These are phyloP conservation scores for Candida sp. DNA, from an alignment of 1,139 yeast species.

Conservation along the genomic window DNA sequence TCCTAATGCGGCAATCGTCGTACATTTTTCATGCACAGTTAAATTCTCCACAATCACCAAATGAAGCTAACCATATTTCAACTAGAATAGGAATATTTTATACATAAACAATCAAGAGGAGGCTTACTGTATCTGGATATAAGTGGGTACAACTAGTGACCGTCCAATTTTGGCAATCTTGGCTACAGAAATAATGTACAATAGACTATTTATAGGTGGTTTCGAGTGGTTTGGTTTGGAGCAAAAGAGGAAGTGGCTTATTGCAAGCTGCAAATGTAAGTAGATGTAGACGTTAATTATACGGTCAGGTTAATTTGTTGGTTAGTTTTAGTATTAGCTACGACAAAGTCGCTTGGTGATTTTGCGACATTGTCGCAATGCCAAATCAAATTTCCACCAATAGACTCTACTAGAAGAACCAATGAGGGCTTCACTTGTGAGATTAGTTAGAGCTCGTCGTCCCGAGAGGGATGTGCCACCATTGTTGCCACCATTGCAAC, in stretches of 20 bases:
- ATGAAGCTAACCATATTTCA: background rate
- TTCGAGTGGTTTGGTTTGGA: too few relatives aligned
- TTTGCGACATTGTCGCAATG: too few relatives aligned
- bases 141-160: background rate
- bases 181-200: too few relatives aligned
- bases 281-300: too few relatives aligned
- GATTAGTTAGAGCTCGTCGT: slow-evolving; percentile 55
- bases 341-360: too few relatives aligned
- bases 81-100: background rate
- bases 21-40: background rate
- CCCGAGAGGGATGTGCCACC: slow-evolving; percentile 54
- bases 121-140: background rate
- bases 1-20: background rate
- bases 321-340: too few relatives aligned
- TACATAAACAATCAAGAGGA: too few relatives aligned
- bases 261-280: too few relatives aligned
- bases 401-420: background rate
- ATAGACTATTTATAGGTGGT: too few relatives aligned
- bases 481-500: slow-evolving; percentile 73
- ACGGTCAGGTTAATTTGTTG: too few relatives aligned
- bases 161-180: background rate
- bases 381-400: too few relatives aligned
- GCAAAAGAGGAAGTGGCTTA: too few relatives aligned
- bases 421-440: slow-evolving; percentile 50
- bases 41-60: background rate